Percentiles rank a stretch among this genome's conserved stretches.
These are phyloP conservation scores for Fusarium equiseti DNA, from an alignment of 2,329 filamentous ascomycete species.

Conservation along the genomic window DNA sequence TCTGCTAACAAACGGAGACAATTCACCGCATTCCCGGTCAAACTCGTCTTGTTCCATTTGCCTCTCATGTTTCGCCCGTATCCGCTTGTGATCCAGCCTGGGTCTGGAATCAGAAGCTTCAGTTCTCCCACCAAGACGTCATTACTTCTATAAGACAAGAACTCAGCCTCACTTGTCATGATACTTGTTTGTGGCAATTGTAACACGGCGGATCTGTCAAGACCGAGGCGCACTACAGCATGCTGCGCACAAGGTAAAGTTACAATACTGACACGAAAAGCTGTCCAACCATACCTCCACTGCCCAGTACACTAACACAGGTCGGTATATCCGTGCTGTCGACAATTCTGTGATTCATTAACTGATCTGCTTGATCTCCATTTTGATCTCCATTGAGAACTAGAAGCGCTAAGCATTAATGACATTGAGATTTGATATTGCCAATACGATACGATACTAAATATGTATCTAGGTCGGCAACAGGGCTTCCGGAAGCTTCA, in stretches of 20 bases:
- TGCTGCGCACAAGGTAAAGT: background rate
- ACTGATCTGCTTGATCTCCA: slow-evolving; percentile 3
- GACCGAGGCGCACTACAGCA: background rate
- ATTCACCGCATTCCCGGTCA: slow-evolving; percentile 33
- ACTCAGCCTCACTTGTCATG: slow-evolving; percentile 3
- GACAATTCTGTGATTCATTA: background rate
- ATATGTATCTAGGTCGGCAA: background rate
- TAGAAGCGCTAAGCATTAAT: slow-evolving; percentile 1
- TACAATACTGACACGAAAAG: background rate
- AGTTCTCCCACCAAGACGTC: slow-evolving; percentile 29
- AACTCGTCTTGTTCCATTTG: slow-evolving; percentile 40
- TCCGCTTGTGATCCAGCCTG: slow-evolving; percentile 22
- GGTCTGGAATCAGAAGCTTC: slow-evolving; percentile 18
- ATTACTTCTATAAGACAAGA: slow-evolving; percentile 26
- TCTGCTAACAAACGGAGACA: slow-evolving; percentile 33
- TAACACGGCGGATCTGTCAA: slow-evolving; percentile 11
- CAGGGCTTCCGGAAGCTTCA: slow-evolving; percentile 19
- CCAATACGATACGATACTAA: slow-evolving; percentile 13
- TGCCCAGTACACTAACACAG: background rate
- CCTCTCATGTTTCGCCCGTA: slow-evolving; percentile 34
- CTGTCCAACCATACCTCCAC: background rate
- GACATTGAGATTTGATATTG: slow-evolving; percentile 17
- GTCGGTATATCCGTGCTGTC: background rate
- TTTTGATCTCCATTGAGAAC: background rate
- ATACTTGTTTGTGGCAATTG: slow-evolving; percentile 2